Percentiles rank a stretch among this genome's conserved stretches.
Evolutionary conservation across 2,329 filamentous ascomycete species (phyloP).

Genomic region (Didymella arachidicola): DNA sequence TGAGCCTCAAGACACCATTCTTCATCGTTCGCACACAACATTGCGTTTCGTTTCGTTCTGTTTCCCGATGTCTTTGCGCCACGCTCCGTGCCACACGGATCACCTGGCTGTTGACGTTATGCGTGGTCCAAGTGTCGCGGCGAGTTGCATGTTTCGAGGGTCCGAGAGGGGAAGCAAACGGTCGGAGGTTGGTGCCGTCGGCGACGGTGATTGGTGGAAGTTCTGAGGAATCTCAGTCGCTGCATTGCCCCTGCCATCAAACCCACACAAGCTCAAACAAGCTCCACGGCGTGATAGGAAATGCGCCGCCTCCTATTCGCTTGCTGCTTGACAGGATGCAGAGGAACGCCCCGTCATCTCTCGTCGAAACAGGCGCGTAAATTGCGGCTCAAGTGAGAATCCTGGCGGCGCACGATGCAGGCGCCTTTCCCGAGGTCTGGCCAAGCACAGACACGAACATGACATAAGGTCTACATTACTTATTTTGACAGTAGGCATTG

Average conservation of each 20-base stretch:
- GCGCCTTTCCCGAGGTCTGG: neutral
- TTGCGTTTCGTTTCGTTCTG: slow-evolving; percentile 10
- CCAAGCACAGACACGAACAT: neutral
- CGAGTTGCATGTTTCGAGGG: neutral
- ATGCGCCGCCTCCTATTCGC: slow-evolving; percentile 16
- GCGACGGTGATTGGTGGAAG: slow-evolving; percentile 22
- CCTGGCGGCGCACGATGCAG: slow-evolving; percentile 2
- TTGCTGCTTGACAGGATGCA: slow-evolving; percentile 1
- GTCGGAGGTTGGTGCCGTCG: slow-evolving; percentile 7
- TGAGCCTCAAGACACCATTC: neutral
- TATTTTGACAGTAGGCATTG: neutral
- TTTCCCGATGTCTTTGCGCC: slow-evolving; percentile 6
- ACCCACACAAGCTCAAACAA: slow-evolving; percentile 17
- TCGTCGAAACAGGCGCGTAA: slow-evolving; percentile 15
- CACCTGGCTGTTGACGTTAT: slow-evolving; percentile 15
- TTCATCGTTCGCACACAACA: neutral
- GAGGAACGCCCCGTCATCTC: slow-evolving; percentile 16
- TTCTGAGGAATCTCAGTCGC: slow-evolving; percentile 1
- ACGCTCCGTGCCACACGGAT: slow-evolving; percentile 1
- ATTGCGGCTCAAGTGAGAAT: slow-evolving; percentile 13
- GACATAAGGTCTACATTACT: no score
- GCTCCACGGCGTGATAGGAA: slow-evolving; percentile 8
- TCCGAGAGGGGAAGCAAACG: neutral
- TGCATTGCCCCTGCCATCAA: slow-evolving; percentile 21
- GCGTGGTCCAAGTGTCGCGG: slow-evolving; percentile 4